A percentile compares a stretch with the other conserved stretches of the same genome.
These are phyloP conservation scores for Moesziomyces sp. DNA, from an alignment of 1,284 basidiomycete species.

Conservation along the genomic window DNA sequence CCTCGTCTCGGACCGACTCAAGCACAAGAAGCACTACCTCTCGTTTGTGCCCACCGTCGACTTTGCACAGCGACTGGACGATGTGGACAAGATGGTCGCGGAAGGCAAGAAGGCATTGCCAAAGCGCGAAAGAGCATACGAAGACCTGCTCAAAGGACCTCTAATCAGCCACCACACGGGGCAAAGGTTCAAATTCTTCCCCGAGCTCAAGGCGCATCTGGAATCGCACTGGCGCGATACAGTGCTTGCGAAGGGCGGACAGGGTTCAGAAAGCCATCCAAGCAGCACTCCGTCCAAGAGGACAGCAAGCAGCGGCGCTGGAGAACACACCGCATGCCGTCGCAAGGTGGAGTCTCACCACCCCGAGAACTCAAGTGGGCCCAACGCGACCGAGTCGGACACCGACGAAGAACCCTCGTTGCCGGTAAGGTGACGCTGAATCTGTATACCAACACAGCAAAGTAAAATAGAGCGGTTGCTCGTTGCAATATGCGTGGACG, in stretches of 20 bases:
- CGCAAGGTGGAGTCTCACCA: slow-evolving; percentile 9
- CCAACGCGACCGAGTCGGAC: neutral
- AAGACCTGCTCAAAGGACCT: slow-evolving; percentile 32
- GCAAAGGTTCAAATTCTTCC: slow-evolving; percentile 13
- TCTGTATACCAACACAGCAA: neutral
- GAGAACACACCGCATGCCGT: neutral
- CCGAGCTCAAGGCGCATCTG: slow-evolving; percentile 41
- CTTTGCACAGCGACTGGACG: slow-evolving; percentile 83
- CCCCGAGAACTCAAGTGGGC: neutral
- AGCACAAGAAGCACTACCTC: slow-evolving; percentile 88
- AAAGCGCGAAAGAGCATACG: slow-evolving; percentile 24
- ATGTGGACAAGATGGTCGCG: slow-evolving; percentile 60
- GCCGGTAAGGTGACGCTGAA: slow-evolving; percentile 2
- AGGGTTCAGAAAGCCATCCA: neutral
- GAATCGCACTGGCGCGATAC: slow-evolving; percentile 22
- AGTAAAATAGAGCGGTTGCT: neutral
- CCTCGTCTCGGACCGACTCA: slow-evolving; percentile 78
- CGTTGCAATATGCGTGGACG: too few relatives aligned
- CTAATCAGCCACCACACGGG: slow-evolving; percentile 32
- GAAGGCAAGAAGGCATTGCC: slow-evolving; percentile 13
- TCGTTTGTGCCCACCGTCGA: slow-evolving; percentile 88
- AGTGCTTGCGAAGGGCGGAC: neutral
- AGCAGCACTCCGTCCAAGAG: neutral
- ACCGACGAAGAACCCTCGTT: slow-evolving; percentile 28
- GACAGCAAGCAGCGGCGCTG: neutral